phyloP scores from a whole-genome alignment of 768 basidiomycete species.

The Boletus tylopilopsis region DNA sequence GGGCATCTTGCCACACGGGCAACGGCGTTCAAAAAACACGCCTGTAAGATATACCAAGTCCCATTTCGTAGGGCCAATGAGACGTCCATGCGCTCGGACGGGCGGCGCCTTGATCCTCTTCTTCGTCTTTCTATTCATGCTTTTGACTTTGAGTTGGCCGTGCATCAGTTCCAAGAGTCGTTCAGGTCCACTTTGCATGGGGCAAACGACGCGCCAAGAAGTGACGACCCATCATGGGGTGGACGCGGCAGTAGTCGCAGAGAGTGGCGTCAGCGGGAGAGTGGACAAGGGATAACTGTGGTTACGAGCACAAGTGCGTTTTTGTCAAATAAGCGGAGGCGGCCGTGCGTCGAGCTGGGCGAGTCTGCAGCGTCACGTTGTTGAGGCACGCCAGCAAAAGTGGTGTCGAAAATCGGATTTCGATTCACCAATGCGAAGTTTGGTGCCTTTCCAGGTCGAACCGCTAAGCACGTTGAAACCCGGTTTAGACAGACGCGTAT shows the following conservation, averaged over 20 bases:
- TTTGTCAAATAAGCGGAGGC: constrained; percentile 36
- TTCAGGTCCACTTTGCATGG: constrained; percentile 67
- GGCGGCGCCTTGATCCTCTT: constrained; percentile 48
- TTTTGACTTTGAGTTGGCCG: neutral
- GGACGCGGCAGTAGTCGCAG: constrained; percentile 53
- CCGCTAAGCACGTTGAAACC: constrained; percentile 77
- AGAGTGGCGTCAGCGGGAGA: constrained; percentile 62
- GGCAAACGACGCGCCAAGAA: constrained; percentile 60
- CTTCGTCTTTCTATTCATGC: constrained; percentile 34
- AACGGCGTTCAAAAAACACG: constrained; percentile 48
- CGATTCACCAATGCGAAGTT: constrained; percentile 80
- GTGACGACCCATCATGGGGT: constrained; percentile 69
- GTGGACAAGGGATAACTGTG: constrained; percentile 49
- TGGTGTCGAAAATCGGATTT: constrained; percentile 64
- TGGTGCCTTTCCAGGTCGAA: constrained; percentile 85
- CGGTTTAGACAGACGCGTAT: constrained; percentile 26
- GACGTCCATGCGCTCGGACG: constrained; percentile 53
- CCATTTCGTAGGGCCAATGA: constrained; percentile 72
- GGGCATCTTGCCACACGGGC: neutral
- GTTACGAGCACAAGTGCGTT: constrained; percentile 36
- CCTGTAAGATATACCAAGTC: constrained; percentile 70
- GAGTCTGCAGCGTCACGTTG: constrained; percentile 1
- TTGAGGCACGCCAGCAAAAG: neutral
- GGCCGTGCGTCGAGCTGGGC: constrained; percentile 16
- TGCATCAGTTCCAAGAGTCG: constrained; percentile 45